These are phyloP conservation scores for Hypoxylon crocopeplum DNA, from an alignment of 495 filamentous ascomycete species.

Conservation along the genomic window DNA sequence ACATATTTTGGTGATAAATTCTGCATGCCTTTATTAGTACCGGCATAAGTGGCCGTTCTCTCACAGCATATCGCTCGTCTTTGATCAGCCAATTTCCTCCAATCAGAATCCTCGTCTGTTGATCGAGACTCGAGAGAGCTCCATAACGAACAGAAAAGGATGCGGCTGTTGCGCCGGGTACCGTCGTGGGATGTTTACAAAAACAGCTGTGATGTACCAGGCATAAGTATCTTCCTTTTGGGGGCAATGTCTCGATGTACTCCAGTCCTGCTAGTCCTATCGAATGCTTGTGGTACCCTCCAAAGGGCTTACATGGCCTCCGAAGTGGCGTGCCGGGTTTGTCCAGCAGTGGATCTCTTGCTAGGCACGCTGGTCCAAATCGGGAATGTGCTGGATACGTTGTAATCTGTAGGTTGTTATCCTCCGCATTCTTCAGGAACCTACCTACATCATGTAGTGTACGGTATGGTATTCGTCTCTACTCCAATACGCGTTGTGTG, in stretches of 20 bases:
- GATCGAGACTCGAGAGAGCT: constrained; percentile 5
- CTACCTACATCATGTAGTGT: background rate
- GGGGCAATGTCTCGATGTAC: constrained; percentile 3
- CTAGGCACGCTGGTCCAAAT: constrained; percentile 44
- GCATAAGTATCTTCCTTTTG: background rate
- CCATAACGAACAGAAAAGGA: constrained; percentile 17
- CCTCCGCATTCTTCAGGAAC: constrained; percentile 38
- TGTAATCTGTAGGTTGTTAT: constrained; percentile 38
- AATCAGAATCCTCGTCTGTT: constrained; percentile 11
- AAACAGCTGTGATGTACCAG: background rate
- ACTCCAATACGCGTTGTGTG: too few relatives aligned
- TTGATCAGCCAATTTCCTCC: constrained; percentile 28
- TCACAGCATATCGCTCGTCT: constrained; percentile 21
- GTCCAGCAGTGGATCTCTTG: constrained; percentile 43
- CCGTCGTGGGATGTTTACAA: constrained; percentile 22
- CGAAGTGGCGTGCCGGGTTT: constrained; percentile 43
- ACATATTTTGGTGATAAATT: constrained; percentile 13
- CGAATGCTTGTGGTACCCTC: constrained; percentile 45
- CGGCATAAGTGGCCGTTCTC: constrained; percentile 31
- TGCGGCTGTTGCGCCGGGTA: constrained; percentile 37
- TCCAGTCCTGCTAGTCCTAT: constrained; percentile 30
- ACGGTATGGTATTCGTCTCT: background rate
- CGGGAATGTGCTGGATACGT: constrained; percentile 46
- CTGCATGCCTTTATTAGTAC: constrained; percentile 33
- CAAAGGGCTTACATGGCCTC: constrained; percentile 40